Evolutionary conservation across 331 rosid genomes (phyloP), one percentile per base, ranked within the genome.

Genomic region (Stylosanthes scabra): DNA sequence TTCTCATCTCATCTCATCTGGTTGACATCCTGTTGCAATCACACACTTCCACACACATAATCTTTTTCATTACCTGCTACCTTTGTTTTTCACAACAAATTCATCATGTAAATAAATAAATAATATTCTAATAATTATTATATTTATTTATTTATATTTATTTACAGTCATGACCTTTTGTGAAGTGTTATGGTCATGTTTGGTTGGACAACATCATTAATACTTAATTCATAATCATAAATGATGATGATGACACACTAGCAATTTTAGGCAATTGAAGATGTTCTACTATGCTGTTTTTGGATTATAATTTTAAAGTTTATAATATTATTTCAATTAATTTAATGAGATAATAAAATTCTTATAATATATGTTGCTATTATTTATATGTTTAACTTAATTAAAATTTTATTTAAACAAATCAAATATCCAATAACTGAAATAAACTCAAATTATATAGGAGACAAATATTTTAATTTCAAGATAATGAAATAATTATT

Each of bases 1-100:
- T 76, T 80, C 81, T 88, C 87, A 34, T 34, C 39, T 34, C 25
- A 20, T 34, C 39, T 34, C 39, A 82, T 84, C 82, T 87, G 78
- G 69, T 86, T 85, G 77, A 80, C 84, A 86, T 80, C 90, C 91
- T 88, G 89, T 69, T 82, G 34, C 85, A 89, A 81, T 63, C 82
- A 79, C 85, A 72, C 81, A 78, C 57, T 67, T 51, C 44, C 60
- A 14, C 69, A 75, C 56, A 52, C 15, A 29, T 69, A 31, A 63
- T 27, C 0, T 5, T 66, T 68, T 75, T 80, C 42, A 72, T 70
- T 70, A 74, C 79, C 74, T 70, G 16, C 59, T 57, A 41, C 77
- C 77, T 46, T 34, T 46, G 3, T 46, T 46, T 45, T 44, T 39
- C 20, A 57, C 16, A 54, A 9, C 16, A 25, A 3, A 69, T 34